Evolutionary conservation across 1,139 yeast species (phyloP), one percentile per base, ranked within the genome.

Genomic region (Candida pseudoviswanathii): DNA sequence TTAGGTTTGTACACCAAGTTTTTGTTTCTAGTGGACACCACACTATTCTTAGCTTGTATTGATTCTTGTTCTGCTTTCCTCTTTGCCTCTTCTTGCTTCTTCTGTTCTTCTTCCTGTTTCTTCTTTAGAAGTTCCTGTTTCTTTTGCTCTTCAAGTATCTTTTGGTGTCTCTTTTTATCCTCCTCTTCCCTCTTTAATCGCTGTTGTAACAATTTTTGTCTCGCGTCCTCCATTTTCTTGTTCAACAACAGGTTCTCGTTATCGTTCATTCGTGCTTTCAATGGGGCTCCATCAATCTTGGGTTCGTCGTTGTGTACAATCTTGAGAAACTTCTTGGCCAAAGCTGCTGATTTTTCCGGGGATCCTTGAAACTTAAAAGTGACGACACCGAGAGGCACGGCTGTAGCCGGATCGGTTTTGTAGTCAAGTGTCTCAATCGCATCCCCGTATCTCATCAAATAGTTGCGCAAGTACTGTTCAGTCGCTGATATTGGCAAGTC

Each of bases 301-400:
- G 73, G 66, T 3, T 62, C 60, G 32, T 66, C 70, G 1, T 56
- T 29, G 42, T 62, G 63, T 9, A 74, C 61, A 3, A 58, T 63
- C 26, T 59, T 54, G 5, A 75, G 63, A 27, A 76, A 64, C 44
- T 62, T 64, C 43, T 66, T 67, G 10, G 80, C 80, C 24, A 68
- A 58, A 40, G 63, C 67, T 59, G 82, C 82, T 0, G 94, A 81
- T 49, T 71, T 70, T 44, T 81, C 86, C 2, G 74, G 60, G 22
- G 73, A 71, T 2, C 92, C 92, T 50, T 77, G 82, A 66, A 81
- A 91, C 50, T 78, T 74, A 48, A 90, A 74, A 22, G 83, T 71
- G 42, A 87, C 88, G 32, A 90, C 72, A 3, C 96, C 96, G 45
- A 91, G 67, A 0, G 96, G 94, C 24, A 86, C 88, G 2, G 92